These are phyloP conservation scores for Peziza echinospora DNA, from an alignment of 495 filamentous ascomycete species.

Conservation along the genomic window DNA sequence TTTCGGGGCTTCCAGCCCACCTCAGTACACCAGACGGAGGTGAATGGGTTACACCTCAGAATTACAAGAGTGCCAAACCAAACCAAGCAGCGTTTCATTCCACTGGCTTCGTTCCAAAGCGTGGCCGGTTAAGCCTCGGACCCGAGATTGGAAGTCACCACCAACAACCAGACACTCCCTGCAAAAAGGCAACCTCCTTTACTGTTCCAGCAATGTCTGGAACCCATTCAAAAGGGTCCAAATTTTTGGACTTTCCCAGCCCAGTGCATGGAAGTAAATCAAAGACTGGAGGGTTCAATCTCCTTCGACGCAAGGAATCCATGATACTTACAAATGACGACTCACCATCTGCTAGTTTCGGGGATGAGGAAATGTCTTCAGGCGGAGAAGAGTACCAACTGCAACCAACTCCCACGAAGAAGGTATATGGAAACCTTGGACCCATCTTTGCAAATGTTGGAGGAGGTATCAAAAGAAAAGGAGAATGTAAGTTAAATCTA, in stretches of 20 bases:
- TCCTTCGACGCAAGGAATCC: constrained; percentile 37
- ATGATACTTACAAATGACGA: too few relatives aligned
- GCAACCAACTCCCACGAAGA: constrained; percentile 81
- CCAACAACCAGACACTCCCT: constrained; percentile 67
- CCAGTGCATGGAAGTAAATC: constrained; percentile 15
- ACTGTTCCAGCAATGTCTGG: constrained; percentile 40
- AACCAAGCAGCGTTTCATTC: constrained; percentile 77
- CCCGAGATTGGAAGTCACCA: constrained; percentile 31
- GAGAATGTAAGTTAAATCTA: not conserved
- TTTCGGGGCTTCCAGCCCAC: too few relatives aligned
- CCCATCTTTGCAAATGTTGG: not conserved
- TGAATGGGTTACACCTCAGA: constrained; percentile 45
- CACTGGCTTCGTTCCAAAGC: constrained; percentile 82
- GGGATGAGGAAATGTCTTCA: not conserved
- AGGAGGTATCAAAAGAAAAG: not conserved
- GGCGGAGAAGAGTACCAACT: constrained; percentile 39
- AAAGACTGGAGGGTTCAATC: constrained; percentile 44
- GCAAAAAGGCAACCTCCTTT: constrained; percentile 44
- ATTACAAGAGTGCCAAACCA: constrained; percentile 65
- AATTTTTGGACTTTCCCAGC: constrained; percentile 33
- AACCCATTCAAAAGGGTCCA: constrained; percentile 29
- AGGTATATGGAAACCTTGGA: not conserved
- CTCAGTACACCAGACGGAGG: constrained; percentile 19
- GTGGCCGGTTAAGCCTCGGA: constrained; percentile 23
- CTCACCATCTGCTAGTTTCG: too few relatives aligned